Evolutionary conservation across 23 red algal species (phyloP).

Genomic region (Gracilaria vermiculophylla): DNA sequence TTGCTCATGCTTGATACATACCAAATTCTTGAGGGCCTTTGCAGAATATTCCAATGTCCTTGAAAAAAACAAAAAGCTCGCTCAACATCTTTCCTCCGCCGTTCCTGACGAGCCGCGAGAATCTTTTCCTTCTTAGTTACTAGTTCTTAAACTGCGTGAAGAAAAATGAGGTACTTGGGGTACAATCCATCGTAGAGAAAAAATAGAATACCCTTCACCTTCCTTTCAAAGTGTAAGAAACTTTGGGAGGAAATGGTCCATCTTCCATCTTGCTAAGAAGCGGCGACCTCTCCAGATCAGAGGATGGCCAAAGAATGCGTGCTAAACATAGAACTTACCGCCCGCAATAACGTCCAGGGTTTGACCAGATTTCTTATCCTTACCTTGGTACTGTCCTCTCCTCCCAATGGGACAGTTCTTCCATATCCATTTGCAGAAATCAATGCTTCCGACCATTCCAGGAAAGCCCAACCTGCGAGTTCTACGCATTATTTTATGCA

Average conservation of each 20-base stretch:
- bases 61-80: not conserved
- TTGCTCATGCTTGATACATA: not conserved
- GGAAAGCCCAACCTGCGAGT: no score
- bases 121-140: not conserved
- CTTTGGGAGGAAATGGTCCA: conserved; percentile 1
- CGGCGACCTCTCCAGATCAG: not conserved
- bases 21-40: not conserved
- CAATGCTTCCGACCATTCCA: conserved; percentile 15
- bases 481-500: no score
- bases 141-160: not conserved
- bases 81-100: not conserved
- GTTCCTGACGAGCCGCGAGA: not conserved
- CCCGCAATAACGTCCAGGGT: not conserved
- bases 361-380: not conserved
- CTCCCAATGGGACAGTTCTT: conserved; percentile 21
- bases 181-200: conserved; percentile 47
- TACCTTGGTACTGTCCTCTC: conserved; percentile 21
- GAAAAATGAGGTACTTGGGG: not conserved
- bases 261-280: not conserved
- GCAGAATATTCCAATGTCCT: not conserved
- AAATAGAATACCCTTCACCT: not conserved
- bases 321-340: conserved; percentile 1
- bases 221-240: conserved; percentile 18
- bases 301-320: not conserved
- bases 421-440: conserved; percentile 13